A percentile compares a stretch with the other conserved stretches of the same genome.
These are phyloP conservation scores for Aspergillus sp. DNA, from an alignment of 2,329 filamentous ascomycete species.

Conservation along the genomic window DNA sequence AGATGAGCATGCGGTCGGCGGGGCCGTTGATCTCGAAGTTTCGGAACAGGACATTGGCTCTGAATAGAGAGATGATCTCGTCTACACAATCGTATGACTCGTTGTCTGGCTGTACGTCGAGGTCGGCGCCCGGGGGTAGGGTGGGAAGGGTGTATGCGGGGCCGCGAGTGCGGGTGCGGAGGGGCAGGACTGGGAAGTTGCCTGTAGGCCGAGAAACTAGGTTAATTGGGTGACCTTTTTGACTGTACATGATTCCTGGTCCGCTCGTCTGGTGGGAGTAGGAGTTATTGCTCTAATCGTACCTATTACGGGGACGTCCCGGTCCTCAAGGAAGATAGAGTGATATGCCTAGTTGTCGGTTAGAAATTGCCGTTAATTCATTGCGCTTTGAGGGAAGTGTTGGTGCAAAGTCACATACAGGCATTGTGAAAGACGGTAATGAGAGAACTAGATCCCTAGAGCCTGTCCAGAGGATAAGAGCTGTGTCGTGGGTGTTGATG, in stretches of 20 bases:
- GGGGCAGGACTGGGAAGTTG: conserved; percentile 91
- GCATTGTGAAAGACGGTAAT: conserved; percentile 40
- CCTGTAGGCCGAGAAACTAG: conserved; percentile 50
- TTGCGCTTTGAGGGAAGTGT: neutral
- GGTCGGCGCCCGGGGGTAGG: conserved; percentile 56
- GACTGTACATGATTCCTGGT: neutral
- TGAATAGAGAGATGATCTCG: conserved; percentile 88
- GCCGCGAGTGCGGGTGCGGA: conserved; percentile 93
- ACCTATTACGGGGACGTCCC: conserved; percentile 66
- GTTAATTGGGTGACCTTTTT: conserved; percentile 17
- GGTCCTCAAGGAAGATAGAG: conserved; percentile 88
- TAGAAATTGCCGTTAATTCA: neutral
- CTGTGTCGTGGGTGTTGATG: conserved; percentile 11
- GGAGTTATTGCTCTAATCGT: conserved; percentile 21
- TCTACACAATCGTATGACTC: conserved; percentile 96
- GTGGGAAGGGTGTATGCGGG: conserved; percentile 81
- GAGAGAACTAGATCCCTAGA: conserved; percentile 17
- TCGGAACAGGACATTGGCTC: conserved; percentile 97
- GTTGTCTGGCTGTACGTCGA: conserved; percentile 71
- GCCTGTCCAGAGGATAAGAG: conserved; percentile 21
- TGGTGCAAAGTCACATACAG: conserved; percentile 35
- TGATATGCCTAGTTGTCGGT: conserved; percentile 77
- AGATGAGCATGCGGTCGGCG: conserved; percentile 90
- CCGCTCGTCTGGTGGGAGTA: neutral
- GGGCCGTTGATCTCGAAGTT: conserved; percentile 99